These are phyloP conservation scores for Mortierella sp. DNA, from an alignment of 371 early-diverging fungal genomes.

Conservation along the genomic window DNA sequence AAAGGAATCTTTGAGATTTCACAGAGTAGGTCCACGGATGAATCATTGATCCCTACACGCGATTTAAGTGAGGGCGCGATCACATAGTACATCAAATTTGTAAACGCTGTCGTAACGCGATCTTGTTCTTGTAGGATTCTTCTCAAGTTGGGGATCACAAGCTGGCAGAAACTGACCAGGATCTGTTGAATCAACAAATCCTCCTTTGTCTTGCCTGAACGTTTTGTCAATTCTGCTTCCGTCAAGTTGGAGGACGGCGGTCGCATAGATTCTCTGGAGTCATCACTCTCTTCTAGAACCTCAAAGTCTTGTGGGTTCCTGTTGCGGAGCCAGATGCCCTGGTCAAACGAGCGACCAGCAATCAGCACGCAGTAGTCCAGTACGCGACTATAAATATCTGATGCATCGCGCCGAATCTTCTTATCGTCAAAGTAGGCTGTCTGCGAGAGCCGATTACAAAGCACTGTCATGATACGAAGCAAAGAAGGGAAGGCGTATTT, in stretches of 20 bases:
- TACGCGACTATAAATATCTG: constrained; percentile 76
- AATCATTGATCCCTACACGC: constrained; percentile 51
- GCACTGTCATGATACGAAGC: constrained; percentile 70
- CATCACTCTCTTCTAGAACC: constrained; percentile 47
- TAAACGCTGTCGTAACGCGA: constrained; percentile 70
- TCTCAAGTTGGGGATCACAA: constrained; percentile 78
- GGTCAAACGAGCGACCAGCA: constrained; percentile 83
- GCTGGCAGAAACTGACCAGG: constrained; percentile 62
- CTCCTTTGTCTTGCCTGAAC: constrained; percentile 51
- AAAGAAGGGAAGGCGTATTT: constrained; percentile 74
- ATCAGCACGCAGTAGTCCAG: constrained; percentile 84
- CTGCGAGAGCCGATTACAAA: constrained; percentile 65
- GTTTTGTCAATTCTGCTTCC: constrained; percentile 31
- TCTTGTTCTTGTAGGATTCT: constrained; percentile 80
- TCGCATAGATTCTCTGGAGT: constrained; percentile 25
- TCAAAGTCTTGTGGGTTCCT: constrained; percentile 51
- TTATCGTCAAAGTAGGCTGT: constrained; percentile 72
- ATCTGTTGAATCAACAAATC: constrained; percentile 62
- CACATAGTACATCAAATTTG: constrained; percentile 86
- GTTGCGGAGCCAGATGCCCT: constrained; percentile 78
- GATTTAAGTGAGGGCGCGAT: constrained; percentile 79
- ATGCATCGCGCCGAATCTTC: constrained; percentile 72
- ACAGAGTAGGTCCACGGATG: constrained; percentile 56
- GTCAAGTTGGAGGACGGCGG: constrained; percentile 36
- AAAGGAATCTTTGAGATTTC: constrained; percentile 75